These are phyloP conservation scores for Xylaria intraflava DNA, from an alignment of 495 filamentous ascomycete species.

Conservation along the genomic window DNA sequence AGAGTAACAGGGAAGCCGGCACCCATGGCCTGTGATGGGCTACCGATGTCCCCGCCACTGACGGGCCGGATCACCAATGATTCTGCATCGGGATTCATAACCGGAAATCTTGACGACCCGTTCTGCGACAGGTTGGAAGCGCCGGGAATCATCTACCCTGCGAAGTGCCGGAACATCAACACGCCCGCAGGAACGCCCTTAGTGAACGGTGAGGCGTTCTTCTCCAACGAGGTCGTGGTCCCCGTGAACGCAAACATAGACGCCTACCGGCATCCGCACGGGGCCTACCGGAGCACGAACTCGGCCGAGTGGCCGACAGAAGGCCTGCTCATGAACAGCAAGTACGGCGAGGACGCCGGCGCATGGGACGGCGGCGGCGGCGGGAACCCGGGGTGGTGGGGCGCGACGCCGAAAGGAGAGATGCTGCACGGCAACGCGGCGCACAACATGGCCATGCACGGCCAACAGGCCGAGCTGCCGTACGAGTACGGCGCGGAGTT, in stretches of 20 bases:
- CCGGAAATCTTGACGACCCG: slow-evolving; percentile 31
- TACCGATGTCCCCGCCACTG: slow-evolving; percentile 29
- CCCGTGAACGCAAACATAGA: slow-evolving; percentile 8
- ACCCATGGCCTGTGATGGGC: slow-evolving; percentile 7
- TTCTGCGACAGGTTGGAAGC: slow-evolving; percentile 25
- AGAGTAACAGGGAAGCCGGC: slow-evolving; percentile 11
- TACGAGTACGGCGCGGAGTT: slow-evolving; percentile 28
- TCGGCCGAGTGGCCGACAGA: slow-evolving; percentile 29
- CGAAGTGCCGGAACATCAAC: slow-evolving; percentile 11
- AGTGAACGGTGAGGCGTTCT: slow-evolving; percentile 18
- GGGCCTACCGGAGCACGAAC: slow-evolving; percentile 18
- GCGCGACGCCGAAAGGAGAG: background rate
- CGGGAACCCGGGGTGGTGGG: slow-evolving; percentile 26
- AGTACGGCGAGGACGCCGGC: slow-evolving; percentile 6
- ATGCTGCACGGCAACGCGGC: slow-evolving; percentile 7
- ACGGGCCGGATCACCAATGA: slow-evolving; percentile 27
- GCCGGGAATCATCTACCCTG: slow-evolving; percentile 11
- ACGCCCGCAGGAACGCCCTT: slow-evolving; percentile 29
- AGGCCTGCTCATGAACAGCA: slow-evolving; percentile 15
- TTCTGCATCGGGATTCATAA: slow-evolving; percentile 20
- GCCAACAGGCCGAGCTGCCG: slow-evolving; percentile 14
- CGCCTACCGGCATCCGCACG: slow-evolving; percentile 9
- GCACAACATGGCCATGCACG: slow-evolving; percentile 18
- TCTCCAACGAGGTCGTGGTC: slow-evolving; percentile 4
- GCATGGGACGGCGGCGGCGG: slow-evolving; percentile 13